A percentile compares a stretch with the other conserved stretches of the same genome.
Evolutionary conservation across 106 monocot species (phyloP).

Genomic region (Dendrobium huoshanense): DNA sequence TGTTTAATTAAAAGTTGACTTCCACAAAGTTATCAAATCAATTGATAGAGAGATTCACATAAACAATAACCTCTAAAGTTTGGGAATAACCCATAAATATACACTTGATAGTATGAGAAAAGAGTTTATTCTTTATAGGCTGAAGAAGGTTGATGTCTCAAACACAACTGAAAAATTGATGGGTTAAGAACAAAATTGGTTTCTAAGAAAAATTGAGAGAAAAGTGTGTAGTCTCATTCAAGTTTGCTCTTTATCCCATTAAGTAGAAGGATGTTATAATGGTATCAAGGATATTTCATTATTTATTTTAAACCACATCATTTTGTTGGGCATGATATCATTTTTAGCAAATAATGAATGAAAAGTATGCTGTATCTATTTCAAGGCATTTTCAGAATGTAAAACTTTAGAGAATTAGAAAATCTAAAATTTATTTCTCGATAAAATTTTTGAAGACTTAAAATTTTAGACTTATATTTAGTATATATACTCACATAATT

Average conservation of each 20-base stretch:
- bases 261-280: not conserved
- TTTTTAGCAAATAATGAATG: not conserved
- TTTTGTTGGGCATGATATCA: not conserved
- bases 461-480: not conserved
- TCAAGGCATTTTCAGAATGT: not conserved
- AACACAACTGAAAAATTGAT: not conserved
- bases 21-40: not conserved
- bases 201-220: not conserved
- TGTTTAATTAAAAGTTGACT: not conserved
- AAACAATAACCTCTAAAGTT: not conserved
- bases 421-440: not conserved
- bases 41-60: not conserved
- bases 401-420: not conserved
- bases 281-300: not conserved
- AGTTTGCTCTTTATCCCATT: not conserved
- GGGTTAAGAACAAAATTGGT: not conserved
- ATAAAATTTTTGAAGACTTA: not conserved
- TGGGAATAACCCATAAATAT: not conserved
- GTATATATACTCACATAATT: not conserved
- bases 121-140: not conserved
- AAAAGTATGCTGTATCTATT: not conserved
- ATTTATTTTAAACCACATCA: not conserved
- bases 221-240: not conserved
- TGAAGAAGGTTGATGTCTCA: not conserved
- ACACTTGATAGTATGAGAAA: not conserved